Conservation (phyloP, 441 rosid genomes). For the Aleurites moluccanus region DNA sequence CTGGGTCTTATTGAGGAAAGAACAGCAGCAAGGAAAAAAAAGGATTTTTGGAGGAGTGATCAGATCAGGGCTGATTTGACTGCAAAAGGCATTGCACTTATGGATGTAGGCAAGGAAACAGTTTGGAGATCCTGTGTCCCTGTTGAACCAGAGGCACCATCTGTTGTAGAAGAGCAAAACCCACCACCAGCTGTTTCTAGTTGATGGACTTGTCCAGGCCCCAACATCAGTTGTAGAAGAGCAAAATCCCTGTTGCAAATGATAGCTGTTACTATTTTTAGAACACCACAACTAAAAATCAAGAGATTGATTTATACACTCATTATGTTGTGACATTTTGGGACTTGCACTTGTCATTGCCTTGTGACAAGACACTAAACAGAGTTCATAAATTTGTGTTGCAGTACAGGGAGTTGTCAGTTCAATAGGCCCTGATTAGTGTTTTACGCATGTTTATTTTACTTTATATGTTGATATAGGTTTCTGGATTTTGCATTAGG, state of each 20-base stretch:
- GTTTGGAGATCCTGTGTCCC: conserved; percentile 83
- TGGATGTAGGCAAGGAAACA: conserved; percentile 75
- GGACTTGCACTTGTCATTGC: background rate
- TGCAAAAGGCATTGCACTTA: conserved; percentile 65
- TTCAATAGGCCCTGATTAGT: background rate
- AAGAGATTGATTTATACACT: background rate
- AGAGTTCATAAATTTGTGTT: background rate
- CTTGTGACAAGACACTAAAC: background rate
- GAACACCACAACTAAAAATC: background rate
- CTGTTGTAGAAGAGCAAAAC: conserved; percentile 21
- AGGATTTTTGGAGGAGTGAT: conserved; percentile 71
- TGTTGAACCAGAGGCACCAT: conserved; percentile 26
- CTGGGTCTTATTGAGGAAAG: conserved; percentile 56
- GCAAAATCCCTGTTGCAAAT: background rate
- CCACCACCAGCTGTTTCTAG: conserved; percentile 16
- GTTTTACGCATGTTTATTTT: background rate
- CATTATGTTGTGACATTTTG: background rate
- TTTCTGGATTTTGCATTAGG: too few species aligned
- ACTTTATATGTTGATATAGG: background rate
- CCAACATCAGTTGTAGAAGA: background rate
- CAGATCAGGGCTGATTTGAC: conserved; percentile 61
- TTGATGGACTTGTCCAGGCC: conserved; percentile 4
- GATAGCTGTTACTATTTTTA: background rate
- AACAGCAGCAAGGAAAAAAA: conserved; percentile 53
- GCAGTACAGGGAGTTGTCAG: background rate